These are phyloP conservation scores for Delonix regia DNA, from an alignment of 306 rosid genomes.

Conservation along the genomic window DNA sequence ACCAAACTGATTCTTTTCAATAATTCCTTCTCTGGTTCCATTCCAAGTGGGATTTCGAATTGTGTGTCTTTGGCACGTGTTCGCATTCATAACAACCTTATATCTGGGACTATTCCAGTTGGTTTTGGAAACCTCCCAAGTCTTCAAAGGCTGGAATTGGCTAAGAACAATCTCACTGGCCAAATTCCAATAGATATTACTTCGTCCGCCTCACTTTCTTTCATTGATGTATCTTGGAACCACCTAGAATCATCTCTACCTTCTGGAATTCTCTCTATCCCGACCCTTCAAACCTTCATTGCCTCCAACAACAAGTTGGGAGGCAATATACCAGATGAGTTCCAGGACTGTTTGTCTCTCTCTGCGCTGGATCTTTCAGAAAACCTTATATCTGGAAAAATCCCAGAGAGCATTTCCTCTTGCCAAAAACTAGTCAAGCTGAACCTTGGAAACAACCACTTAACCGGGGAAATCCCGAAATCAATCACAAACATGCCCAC, in stretches of 20 bases:
- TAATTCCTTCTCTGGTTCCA: slow-evolving; percentile 75
- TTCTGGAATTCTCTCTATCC: slow-evolving; percentile 62
- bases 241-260: slow-evolving; percentile 71
- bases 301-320: slow-evolving; percentile 71
- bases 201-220: slow-evolving; percentile 76
- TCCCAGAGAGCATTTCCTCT: slow-evolving; percentile 81
- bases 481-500: slow-evolving; percentile 72
- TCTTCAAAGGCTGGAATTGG: slow-evolving; percentile 80
- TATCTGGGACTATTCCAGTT: slow-evolving; percentile 76
- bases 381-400: slow-evolving; percentile 61
- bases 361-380: slow-evolving; percentile 77
- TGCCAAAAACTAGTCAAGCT: slow-evolving; percentile 76
- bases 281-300: slow-evolving; percentile 76
- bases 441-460: slow-evolving; percentile 64
- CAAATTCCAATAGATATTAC: slow-evolving; percentile 66
- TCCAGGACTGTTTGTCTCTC: slow-evolving; percentile 74
- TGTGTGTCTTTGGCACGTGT: slow-evolving; percentile 77
- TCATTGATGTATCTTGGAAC: slow-evolving; percentile 81
- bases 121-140: slow-evolving; percentile 71
- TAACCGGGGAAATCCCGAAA: slow-evolving; percentile 70
- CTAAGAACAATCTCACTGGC: slow-evolving; percentile 74
- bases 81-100: slow-evolving; percentile 71
- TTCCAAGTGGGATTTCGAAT: slow-evolving; percentile 69
- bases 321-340: slow-evolving; percentile 69
- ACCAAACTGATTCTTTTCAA: slow-evolving; percentile 88